A percentile compares a stretch with the other conserved stretches of the same genome.
Conservation (phyloP, 2,329 filamentous ascomycete genomes). For the Phaeosphaeria sp. region DNA sequence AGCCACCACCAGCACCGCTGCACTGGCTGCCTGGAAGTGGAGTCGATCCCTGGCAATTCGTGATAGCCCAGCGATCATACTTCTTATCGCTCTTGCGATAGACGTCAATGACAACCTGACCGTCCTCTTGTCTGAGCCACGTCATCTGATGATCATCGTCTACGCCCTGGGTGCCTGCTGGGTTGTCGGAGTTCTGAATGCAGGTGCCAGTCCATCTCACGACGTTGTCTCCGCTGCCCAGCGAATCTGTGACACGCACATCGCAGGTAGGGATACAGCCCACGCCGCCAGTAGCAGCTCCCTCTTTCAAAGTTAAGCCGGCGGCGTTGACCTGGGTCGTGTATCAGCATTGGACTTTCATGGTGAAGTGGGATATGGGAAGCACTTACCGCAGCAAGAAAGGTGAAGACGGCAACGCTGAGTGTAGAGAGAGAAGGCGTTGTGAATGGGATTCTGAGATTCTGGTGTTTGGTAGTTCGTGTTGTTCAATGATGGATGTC, state of each 20-base stretch:
- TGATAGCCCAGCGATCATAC: background rate
- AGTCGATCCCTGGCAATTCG: background rate
- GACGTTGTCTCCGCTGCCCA: background rate
- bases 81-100: background rate
- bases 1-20: background rate
- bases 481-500: background rate
- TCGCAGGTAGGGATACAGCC: background rate
- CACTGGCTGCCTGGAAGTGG: background rate
- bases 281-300: background rate
- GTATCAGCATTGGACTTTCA: background rate
- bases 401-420: background rate
- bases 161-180: background rate
- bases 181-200: background rate
- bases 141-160: background rate
- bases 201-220: background rate
- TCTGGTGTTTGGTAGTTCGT: background rate
- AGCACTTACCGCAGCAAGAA: background rate
- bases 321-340: background rate
- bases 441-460: background rate
- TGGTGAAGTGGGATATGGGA: background rate
- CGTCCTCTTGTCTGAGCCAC: background rate
- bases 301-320: background rate
- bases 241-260: background rate
- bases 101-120: background rate
- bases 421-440: background rate